Evolutionary conservation across 2,329 filamentous ascomycete species (phyloP).

Genomic region (Alternaria viburni): DNA sequence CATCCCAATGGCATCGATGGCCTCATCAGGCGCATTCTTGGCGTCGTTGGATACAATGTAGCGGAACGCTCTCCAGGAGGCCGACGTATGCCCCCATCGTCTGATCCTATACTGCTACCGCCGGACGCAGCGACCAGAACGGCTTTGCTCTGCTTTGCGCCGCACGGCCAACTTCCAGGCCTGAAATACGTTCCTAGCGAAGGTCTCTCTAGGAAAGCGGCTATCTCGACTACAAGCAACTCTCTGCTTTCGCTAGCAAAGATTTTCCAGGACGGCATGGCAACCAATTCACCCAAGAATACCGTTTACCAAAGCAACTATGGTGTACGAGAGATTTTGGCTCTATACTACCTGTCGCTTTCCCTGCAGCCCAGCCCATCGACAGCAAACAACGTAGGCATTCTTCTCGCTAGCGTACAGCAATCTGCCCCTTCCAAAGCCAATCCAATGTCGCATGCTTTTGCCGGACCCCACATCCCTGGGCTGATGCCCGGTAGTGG

Average conservation of each 20-base stretch:
- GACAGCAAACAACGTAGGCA: conserved; percentile 97
- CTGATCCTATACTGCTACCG: conserved; percentile 75
- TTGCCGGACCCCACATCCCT: conserved; percentile 62
- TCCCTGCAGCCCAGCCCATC: conserved; percentile 95
- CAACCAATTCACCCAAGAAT: conserved; percentile 67
- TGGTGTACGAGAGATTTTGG: conserved; percentile 88
- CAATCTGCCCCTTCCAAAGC: conserved; percentile 62
- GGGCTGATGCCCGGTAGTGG: conserved; percentile 87
- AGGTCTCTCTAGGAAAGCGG: conserved; percentile 75
- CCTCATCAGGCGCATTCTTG: conserved; percentile 79
- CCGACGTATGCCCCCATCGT: conserved; percentile 40
- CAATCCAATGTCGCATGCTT: conserved; percentile 48
- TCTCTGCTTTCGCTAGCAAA: conserved; percentile 93
- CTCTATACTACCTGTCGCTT: conserved; percentile 92
- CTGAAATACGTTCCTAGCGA: conserved; percentile 71
- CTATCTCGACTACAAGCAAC: conserved; percentile 93
- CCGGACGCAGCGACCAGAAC: conserved; percentile 85
- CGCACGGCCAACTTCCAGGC: conserved; percentile 78
- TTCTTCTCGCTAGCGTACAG: conserved; percentile 92
- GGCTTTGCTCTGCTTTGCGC: conserved; percentile 79
- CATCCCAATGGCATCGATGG: conserved; percentile 73
- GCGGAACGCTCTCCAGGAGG: conserved; percentile 43
- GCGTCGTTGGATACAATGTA: conserved; percentile 62
- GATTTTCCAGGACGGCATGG: conserved; percentile 96
- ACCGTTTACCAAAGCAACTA: conserved; percentile 66